Evolutionary conservation across 768 basidiomycete species (phyloP).

Genomic region (Royoungia palumana): DNA sequence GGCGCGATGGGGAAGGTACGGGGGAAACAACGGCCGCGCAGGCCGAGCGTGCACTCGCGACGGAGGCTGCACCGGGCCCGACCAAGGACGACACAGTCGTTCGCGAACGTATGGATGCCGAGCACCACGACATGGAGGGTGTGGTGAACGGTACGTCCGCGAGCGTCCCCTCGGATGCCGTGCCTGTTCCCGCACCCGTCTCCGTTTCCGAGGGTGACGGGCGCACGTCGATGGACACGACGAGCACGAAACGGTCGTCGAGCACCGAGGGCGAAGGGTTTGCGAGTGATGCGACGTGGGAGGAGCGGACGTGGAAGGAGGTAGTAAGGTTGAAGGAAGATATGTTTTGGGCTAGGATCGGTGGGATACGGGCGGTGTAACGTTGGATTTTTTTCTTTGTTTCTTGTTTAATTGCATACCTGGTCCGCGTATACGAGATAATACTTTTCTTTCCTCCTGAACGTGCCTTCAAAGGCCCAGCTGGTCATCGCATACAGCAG

Average conservation of each 20-base stretch:
- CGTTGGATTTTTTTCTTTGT: no score
- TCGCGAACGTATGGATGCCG: background rate
- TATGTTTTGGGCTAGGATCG: conserved; percentile 84
- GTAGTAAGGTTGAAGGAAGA: conserved; percentile 69
- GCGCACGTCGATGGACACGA: conserved; percentile 18
- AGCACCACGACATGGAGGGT: background rate
- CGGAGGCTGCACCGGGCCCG: background rate
- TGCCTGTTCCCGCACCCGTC: background rate
- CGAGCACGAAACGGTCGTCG: conserved; percentile 25
- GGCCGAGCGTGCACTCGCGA: background rate
- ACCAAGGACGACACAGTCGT: background rate
- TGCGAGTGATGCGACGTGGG: conserved; percentile 73
- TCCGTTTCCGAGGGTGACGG: conserved; percentile 1
- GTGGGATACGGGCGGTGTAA: conserved; percentile 29
- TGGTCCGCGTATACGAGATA: no score
- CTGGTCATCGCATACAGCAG: no score
- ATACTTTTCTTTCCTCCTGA: no score
- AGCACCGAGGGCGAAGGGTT: conserved; percentile 39
- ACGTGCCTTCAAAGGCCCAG: no score
- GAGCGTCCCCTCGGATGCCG: background rate
- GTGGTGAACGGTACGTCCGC: background rate
- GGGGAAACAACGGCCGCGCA: background rate
- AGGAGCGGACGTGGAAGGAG: conserved; percentile 84
- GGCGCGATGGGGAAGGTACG: background rate
- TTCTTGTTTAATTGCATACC: no score